Evolutionary conservation across 1,139 yeast species (phyloP).

Genomic region (Kluyveromyces sp.): DNA sequence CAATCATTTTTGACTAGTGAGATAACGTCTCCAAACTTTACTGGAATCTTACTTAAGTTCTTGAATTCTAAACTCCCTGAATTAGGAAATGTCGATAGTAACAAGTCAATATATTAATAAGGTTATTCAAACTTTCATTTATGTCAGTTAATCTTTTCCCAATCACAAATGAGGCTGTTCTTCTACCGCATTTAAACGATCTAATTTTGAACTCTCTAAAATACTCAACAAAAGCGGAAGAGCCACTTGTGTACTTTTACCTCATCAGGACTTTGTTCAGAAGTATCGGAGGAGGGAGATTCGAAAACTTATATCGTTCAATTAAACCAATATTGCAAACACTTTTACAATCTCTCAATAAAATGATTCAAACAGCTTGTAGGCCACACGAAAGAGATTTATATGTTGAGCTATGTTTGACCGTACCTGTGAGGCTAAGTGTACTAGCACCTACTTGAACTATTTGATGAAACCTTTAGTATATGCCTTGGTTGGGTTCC

Average conservation of each 20-base stretch:
- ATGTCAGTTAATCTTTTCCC: slow-evolving; percentile 96
- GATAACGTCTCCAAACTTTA: slow-evolving; percentile 84
- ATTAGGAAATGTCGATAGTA: slow-evolving; percentile 72
- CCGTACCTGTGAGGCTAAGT: slow-evolving; percentile 90
- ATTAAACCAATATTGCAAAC: slow-evolving; percentile 87
- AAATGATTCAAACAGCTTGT: slow-evolving; percentile 74
- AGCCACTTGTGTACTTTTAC: slow-evolving; percentile 84
- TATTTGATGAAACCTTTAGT: slow-evolving; percentile 87
- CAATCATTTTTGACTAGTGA: slow-evolving; percentile 93
- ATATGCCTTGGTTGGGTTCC: slow-evolving; percentile 81
- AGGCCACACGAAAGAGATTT: slow-evolving; percentile 88
- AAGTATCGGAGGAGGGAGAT: slow-evolving; percentile 93
- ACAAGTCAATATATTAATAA: slow-evolving; percentile 68
- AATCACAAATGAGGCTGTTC: slow-evolving; percentile 73
- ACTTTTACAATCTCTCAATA: slow-evolving; percentile 74
- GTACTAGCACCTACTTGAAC: slow-evolving; percentile 89
- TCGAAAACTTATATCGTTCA: slow-evolving; percentile 85
- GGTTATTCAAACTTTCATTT: slow-evolving; percentile 84
- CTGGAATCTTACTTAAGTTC: slow-evolving; percentile 77
- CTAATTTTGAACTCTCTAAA: slow-evolving; percentile 75
- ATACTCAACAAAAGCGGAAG: slow-evolving; percentile 80
- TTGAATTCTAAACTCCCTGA: slow-evolving; percentile 66
- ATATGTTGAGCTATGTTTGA: slow-evolving; percentile 87
- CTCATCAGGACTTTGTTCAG: slow-evolving; percentile 83
- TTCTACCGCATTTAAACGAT: slow-evolving; percentile 78